phyloP scores from a whole-genome alignment of 352 stramenopile genomes.

The Phytophthora agathidicida region DNA sequence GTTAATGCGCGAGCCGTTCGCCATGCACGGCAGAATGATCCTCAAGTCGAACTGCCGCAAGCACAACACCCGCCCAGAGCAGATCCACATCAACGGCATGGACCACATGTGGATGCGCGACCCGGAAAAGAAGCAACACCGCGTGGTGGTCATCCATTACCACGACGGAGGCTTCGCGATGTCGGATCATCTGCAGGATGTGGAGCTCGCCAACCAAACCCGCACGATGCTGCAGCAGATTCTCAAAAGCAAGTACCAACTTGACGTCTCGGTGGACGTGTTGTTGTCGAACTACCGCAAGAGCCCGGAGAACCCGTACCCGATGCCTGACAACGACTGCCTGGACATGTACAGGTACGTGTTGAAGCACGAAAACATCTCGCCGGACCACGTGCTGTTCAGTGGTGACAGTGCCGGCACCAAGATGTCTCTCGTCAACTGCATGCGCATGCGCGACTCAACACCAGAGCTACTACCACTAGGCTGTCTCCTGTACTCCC shows the following conservation, averaged over 20 bases:
- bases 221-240: slow-evolving; percentile 34
- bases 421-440: slow-evolving; percentile 30
- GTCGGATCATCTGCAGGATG: slow-evolving; percentile 27
- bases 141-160: slow-evolving; percentile 30
- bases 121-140: slow-evolving; percentile 13
- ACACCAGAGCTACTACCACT: slow-evolving; percentile 15
- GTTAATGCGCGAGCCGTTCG: slow-evolving; percentile 22
- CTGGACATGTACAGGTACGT: slow-evolving; percentile 23
- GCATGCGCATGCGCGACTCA: slow-evolving; percentile 25
- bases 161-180: slow-evolving; percentile 32
- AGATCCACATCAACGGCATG: slow-evolving; percentile 17
- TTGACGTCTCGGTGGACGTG: slow-evolving; percentile 25
- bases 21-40: slow-evolving; percentile 28
- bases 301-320: slow-evolving; percentile 26
- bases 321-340: slow-evolving; percentile 30
- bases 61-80: slow-evolving; percentile 15
- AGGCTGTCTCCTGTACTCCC: slow-evolving; percentile 25
- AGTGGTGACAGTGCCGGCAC: slow-evolving; percentile 25
- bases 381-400: slow-evolving; percentile 21
- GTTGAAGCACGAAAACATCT: slow-evolving; percentile 20
- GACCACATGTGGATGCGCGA: slow-evolving; percentile 31
- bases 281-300: slow-evolving; percentile 30
- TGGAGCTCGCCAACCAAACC: slow-evolving; percentile 31
- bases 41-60: slow-evolving; percentile 27
- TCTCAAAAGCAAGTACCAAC: slow-evolving; percentile 22